phyloP scores from a whole-genome alignment of 2,329 filamentous ascomycete species.

The Colletotrichum noveboracense region DNA sequence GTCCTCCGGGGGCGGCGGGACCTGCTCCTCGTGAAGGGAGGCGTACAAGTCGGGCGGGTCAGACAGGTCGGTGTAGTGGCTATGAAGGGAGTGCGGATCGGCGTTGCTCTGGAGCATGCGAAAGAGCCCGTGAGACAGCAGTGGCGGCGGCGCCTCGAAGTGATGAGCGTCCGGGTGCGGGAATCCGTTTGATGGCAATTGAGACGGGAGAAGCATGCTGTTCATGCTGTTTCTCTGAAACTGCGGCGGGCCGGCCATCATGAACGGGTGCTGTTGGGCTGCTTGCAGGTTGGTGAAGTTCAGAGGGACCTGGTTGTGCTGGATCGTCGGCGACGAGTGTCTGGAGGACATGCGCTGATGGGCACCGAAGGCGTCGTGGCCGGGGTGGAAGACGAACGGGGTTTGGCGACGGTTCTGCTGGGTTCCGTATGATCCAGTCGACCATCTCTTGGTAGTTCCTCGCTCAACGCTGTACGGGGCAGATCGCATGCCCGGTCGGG shows the following conservation, averaged over 20 bases:
- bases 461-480: constrained; percentile 75
- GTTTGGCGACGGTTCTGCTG: constrained; percentile 59
- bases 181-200: constrained; percentile 48
- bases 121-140: constrained; percentile 76
- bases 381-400: constrained; percentile 67
- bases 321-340: constrained; percentile 56
- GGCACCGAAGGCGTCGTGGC: constrained; percentile 62
- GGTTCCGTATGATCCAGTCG: constrained; percentile 74
- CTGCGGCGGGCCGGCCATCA: constrained; percentile 56
- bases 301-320: constrained; percentile 54
- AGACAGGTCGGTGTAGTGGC: constrained; percentile 75
- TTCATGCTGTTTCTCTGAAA: constrained; percentile 66
- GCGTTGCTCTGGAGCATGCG: constrained; percentile 78
- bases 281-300: constrained; percentile 61
- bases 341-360: constrained; percentile 61
- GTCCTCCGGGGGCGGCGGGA: constrained; percentile 77
- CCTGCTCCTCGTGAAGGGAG: constrained; percentile 75
- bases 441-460: constrained; percentile 76
- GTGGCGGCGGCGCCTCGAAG: constrained; percentile 64
- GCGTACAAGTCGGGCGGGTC: constrained; percentile 80
- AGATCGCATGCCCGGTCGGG: constrained; percentile 69
- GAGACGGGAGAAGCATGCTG: constrained; percentile 57
- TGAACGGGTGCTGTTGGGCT: constrained; percentile 59
- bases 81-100: constrained; percentile 69
- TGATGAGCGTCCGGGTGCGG: constrained; percentile 51